Percentiles rank a stretch among this genome's conserved stretches.
These are phyloP conservation scores for Poa pratensis DNA, from an alignment of 176 grass and related monocot species.

Conservation along the genomic window DNA sequence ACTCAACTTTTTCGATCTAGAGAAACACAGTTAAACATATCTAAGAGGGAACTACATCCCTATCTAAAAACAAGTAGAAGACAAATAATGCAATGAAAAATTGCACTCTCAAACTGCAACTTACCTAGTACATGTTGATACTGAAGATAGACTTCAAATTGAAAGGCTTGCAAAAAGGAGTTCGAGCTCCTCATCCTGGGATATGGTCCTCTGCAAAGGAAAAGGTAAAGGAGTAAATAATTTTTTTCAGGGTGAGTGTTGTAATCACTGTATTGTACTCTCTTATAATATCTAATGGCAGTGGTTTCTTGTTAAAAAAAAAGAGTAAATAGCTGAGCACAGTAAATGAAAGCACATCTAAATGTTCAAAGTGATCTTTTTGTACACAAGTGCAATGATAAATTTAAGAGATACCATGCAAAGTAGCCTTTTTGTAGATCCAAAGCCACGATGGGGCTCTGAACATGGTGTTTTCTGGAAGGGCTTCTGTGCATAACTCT, in stretches of 20 bases:
- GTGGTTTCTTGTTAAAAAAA: no score
- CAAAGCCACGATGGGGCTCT: background rate
- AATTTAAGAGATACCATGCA: background rate
- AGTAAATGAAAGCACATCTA: background rate
- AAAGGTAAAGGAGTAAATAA: background rate
- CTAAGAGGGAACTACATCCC: background rate
- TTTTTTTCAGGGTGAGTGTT: no score
- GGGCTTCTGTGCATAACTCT: conserved; percentile 1
- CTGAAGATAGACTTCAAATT: conserved; percentile 44
- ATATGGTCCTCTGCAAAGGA: conserved; percentile 56
- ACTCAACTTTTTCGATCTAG: background rate
- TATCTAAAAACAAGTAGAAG: background rate
- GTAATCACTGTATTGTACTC: no score
- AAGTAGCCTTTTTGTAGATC: background rate
- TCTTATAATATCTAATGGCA: no score
- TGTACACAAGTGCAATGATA: background rate
- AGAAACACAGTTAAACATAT: conserved; percentile 6
- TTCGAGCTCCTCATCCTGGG: conserved; percentile 85
- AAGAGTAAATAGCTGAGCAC: background rate
- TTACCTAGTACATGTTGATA: conserved; percentile 41
- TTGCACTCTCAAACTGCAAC: background rate
- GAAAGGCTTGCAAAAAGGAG: conserved; percentile 93
- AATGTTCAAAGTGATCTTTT: background rate
- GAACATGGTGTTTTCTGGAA: conserved; percentile 6
- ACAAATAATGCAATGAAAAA: conserved; percentile 2